These are phyloP conservation scores for Crithidia expoeki DNA, from an alignment of 208 protist genomes.

Conservation along the genomic window DNA sequence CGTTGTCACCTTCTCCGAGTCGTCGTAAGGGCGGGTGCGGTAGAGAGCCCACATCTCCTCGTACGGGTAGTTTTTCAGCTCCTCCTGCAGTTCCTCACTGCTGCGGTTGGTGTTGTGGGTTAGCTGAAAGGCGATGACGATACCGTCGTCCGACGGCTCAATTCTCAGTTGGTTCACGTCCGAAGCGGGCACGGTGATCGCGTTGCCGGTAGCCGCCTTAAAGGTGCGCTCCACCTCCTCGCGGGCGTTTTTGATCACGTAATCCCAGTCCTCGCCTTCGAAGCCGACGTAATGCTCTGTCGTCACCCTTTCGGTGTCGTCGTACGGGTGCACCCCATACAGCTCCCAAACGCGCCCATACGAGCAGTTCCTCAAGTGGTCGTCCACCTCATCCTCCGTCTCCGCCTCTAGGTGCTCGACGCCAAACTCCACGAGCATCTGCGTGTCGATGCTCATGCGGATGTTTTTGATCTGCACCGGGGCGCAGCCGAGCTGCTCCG, in stretches of 20 bases:
- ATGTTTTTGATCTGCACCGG: conserved; percentile 33
- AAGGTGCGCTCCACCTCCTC: conserved; percentile 45
- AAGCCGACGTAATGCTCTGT: conserved; percentile 70
- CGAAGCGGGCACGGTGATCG: conserved; percentile 30
- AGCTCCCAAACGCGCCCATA: conserved; percentile 49
- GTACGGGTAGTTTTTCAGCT: conserved; percentile 43
- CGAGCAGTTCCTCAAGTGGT: conserved; percentile 38
- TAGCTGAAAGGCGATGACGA: conserved; percentile 42
- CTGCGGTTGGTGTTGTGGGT: conserved; percentile 25
- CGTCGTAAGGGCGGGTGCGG: conserved; percentile 43
- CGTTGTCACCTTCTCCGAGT: conserved; percentile 37
- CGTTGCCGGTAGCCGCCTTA: conserved; percentile 38
- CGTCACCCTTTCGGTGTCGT: conserved; percentile 23
- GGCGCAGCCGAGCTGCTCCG: conserved; percentile 29
- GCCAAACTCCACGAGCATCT: conserved; percentile 38
- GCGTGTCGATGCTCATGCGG: conserved; percentile 29
- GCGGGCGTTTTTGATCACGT: conserved; percentile 33
- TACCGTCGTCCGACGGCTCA: conserved; percentile 26
- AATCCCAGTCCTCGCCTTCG: conserved; percentile 72
- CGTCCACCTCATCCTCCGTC: conserved; percentile 33
- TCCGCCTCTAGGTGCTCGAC: conserved; percentile 48
- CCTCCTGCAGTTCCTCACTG: conserved; percentile 28
- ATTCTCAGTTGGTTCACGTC: conserved; percentile 23
- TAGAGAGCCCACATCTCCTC: conserved; percentile 52
- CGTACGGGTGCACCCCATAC: conserved; percentile 38